Conservation (phyloP, 202 grass and related monocot species). For the Musa balbisiana region DNA sequence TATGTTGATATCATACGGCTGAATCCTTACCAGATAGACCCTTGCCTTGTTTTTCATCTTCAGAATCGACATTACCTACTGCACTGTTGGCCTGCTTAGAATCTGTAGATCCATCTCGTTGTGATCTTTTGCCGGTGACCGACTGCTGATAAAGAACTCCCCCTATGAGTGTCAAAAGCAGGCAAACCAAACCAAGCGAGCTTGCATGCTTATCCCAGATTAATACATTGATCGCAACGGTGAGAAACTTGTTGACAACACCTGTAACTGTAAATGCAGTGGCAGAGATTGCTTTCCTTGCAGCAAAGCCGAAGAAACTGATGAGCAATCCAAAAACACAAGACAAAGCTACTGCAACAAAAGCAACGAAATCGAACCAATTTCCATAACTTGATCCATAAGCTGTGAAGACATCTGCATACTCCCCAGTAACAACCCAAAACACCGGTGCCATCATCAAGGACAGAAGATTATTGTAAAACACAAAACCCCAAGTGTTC, state of each 20-base stretch:
- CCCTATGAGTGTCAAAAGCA: slow-evolving; percentile 48
- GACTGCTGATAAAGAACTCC: slow-evolving; percentile 67
- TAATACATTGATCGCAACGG: slow-evolving; percentile 66
- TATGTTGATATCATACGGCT: too few species aligned
- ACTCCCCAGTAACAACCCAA: slow-evolving; percentile 50
- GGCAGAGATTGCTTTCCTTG: slow-evolving; percentile 51
- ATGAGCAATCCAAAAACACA: too few species aligned
- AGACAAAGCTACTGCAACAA: slow-evolving; percentile 30
- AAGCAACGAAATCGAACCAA: slow-evolving; percentile 45
- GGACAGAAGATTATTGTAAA: slow-evolving; percentile 69
- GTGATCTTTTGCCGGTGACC: slow-evolving; percentile 19
- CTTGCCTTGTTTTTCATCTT: too few species aligned
- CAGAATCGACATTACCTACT: too few species aligned
- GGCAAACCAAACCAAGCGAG: slow-evolving; percentile 36
- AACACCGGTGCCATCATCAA: slow-evolving; percentile 53
- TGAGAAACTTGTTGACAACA: slow-evolving; percentile 69
- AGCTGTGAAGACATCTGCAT: slow-evolving; percentile 32
- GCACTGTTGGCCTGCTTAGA: too few species aligned
- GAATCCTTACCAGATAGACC: too few species aligned
- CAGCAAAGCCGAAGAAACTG: slow-evolving; percentile 49
- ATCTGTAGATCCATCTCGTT: too few species aligned
- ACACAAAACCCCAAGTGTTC: slow-evolving; percentile 63
- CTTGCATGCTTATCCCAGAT: slow-evolving; percentile 74
- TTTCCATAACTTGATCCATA: slow-evolving; percentile 29
- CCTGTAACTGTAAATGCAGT: slow-evolving; percentile 79